Evolutionary conservation across 345 rosid species (phyloP).

Genomic region (Boechera divaricarpa): DNA sequence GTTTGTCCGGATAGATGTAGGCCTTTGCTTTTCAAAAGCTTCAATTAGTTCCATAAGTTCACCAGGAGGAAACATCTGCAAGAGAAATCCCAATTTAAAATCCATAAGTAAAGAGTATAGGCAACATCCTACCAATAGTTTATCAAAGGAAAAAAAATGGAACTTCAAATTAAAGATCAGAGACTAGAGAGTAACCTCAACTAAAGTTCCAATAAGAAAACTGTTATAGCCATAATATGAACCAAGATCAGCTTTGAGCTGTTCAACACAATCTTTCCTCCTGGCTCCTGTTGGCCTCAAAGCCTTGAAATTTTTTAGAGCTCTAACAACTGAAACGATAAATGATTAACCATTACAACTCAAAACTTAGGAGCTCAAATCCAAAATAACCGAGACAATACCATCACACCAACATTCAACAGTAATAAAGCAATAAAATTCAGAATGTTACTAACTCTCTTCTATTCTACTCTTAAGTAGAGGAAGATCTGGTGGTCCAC

Average conservation of each 20-base stretch:
- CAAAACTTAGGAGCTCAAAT: neutral
- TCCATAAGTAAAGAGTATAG: neutral
- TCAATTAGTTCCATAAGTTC: conserved; percentile 93
- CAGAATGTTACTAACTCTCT: conserved; percentile 65
- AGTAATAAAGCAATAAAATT: neutral
- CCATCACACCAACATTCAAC: conserved; percentile 9
- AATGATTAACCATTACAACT: conserved; percentile 17
- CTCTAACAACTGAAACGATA: conserved; percentile 69
- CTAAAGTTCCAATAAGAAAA: conserved; percentile 74
- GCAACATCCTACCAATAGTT: conserved; percentile 6
- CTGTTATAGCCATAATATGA: conserved; percentile 93
- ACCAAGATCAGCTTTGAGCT: conserved; percentile 74
- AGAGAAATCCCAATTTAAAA: conserved; percentile 32
- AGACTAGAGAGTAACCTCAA: conserved; percentile 63
- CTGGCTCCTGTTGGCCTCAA: conserved; percentile 67
- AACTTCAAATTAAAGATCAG: conserved; percentile 13
- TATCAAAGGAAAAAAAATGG: neutral
- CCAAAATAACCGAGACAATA: conserved; percentile 5
- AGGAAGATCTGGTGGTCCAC: conserved; percentile 76
- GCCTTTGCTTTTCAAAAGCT: conserved; percentile 94
- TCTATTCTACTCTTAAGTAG: conserved; percentile 75
- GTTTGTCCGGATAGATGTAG: conserved; percentile 82
- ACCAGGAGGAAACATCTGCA: conserved; percentile 92
- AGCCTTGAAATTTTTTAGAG: conserved; percentile 70
- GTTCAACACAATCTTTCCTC: conserved; percentile 74